Conservation (phyloP, 2,329 filamentous ascomycete species). For the Trichophyton mentagrophytes region DNA sequence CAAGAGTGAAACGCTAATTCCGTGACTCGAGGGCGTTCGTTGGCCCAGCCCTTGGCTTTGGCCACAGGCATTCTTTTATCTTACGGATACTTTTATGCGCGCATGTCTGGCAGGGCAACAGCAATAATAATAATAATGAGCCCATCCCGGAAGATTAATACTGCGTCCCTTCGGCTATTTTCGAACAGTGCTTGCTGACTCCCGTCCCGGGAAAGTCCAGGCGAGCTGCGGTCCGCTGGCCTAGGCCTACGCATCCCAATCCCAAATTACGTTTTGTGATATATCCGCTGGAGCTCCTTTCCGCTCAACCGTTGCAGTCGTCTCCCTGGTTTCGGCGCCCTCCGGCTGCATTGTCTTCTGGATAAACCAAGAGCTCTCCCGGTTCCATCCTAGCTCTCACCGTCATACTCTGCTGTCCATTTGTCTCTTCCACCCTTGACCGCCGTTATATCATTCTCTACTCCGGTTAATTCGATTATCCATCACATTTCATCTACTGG, state of each 20-base stretch:
- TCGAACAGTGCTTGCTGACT: background rate
- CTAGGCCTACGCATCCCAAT: background rate
- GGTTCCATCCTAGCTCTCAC: background rate
- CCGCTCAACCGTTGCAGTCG: background rate
- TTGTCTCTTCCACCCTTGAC: background rate
- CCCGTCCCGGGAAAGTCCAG: background rate
- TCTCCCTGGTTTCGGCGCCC: background rate
- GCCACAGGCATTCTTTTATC: background rate
- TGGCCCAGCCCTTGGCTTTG: background rate
- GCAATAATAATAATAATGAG: background rate
- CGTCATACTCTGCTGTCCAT: background rate
- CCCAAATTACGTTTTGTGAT: background rate
- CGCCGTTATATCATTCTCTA: background rate
- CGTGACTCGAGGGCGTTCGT: background rate
- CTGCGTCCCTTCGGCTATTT: constrained; percentile 4
- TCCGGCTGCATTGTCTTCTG: background rate
- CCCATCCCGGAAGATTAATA: constrained; percentile 4
- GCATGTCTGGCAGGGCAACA: background rate
- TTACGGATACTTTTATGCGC: background rate
- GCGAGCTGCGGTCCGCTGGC: background rate
- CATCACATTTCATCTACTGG: background rate
- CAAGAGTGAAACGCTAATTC: constrained; percentile 3
- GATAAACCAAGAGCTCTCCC: constrained; percentile 2
- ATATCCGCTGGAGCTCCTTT: constrained; percentile 4
- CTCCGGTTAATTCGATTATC: constrained; percentile 1